These are phyloP conservation scores for Tricladium varicosporioides DNA, from an alignment of 2,329 filamentous ascomycete species.

Conservation along the genomic window DNA sequence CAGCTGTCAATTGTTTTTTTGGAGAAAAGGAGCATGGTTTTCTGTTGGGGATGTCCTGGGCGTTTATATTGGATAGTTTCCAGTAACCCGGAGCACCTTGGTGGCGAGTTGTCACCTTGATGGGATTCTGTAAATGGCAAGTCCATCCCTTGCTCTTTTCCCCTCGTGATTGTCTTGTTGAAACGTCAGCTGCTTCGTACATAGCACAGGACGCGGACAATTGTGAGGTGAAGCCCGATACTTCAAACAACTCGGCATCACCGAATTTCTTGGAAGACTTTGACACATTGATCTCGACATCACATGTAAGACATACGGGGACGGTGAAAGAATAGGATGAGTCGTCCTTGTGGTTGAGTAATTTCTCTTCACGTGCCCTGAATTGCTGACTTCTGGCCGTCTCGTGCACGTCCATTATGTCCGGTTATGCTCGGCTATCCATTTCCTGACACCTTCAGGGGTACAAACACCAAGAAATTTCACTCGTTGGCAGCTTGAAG, in stretches of 20 bases:
- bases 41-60: neutral
- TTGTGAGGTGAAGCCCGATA: neutral
- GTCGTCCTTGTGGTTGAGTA: no score
- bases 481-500: neutral
- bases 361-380: neutral
- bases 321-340: no score
- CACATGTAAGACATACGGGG: no score
- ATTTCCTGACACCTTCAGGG: neutral
- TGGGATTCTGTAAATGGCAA: neutral
- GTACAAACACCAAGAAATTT: neutral
- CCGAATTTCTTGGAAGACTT: no score
- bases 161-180: neutral
- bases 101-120: neutral
- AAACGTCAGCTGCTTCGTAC: neutral
- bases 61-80: neutral
- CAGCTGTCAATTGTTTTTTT: neutral
- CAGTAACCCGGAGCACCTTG: neutral
- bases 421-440: slow-evolving; percentile 2
- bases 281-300: no score
- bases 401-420: slow-evolving; percentile 1
- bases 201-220: neutral
- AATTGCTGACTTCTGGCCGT: neutral
- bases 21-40: neutral
- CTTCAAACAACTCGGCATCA: neutral
- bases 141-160: neutral